Evolutionary conservation across 257 asterid genomes (phyloP).

Genomic region (Capsicum pubescens): DNA sequence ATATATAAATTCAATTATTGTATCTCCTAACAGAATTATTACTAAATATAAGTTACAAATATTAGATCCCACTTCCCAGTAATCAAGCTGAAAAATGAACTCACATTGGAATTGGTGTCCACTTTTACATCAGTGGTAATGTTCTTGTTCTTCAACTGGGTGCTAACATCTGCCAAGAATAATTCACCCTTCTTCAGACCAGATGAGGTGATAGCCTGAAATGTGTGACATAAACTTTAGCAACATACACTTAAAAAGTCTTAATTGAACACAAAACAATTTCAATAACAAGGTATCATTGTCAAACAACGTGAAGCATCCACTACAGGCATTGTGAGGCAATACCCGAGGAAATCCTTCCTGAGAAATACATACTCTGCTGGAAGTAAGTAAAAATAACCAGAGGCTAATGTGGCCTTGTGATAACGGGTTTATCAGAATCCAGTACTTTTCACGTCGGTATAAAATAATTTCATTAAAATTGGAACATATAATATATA

Average conservation of each 20-base stretch:
- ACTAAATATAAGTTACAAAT: background rate
- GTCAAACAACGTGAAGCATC: background rate
- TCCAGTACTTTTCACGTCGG: background rate
- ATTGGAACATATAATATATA: background rate
- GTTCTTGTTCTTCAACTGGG: constrained; percentile 65
- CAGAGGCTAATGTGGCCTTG: background rate
- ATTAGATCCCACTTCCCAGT: background rate
- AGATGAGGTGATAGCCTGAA: constrained; percentile 63
- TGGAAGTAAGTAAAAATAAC: background rate
- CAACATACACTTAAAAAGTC: background rate
- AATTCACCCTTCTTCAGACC: constrained; percentile 65
- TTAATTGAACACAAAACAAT: constrained; percentile 11
- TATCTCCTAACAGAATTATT: background rate
- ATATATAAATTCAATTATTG: background rate
- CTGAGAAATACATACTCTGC: background rate
- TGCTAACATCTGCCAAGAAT: constrained; percentile 60
- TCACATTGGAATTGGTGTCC: constrained; percentile 67
- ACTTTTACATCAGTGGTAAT: constrained; percentile 67
- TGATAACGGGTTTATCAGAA: background rate
- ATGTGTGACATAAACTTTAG: background rate
- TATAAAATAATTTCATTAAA: background rate
- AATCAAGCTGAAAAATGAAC: constrained; percentile 26
- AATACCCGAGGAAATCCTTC: background rate
- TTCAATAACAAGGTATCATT: background rate
- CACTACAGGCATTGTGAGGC: background rate